Evolutionary conservation across 2,329 filamentous ascomycete species (phyloP).

Genomic region (Aspergillus hiratsukae): DNA sequence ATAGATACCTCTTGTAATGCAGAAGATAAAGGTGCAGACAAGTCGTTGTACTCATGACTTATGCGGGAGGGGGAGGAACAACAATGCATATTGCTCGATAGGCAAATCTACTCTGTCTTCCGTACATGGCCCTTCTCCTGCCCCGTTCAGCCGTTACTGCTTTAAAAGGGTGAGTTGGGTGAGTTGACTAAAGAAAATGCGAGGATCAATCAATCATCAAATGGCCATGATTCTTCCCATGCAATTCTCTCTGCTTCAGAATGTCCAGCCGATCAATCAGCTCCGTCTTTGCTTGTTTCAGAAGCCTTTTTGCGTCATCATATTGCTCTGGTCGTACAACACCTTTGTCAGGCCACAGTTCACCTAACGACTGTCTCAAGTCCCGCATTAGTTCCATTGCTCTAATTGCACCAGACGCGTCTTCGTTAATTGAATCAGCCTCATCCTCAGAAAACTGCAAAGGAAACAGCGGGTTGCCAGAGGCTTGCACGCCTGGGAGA

Average conservation of each 20-base stretch:
- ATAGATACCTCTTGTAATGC: no score
- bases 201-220: constrained; percentile 3
- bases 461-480: constrained; percentile 1
- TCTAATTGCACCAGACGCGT: constrained; percentile 7
- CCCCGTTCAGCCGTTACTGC: no score
- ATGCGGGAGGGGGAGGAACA: no score
- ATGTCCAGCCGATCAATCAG: constrained; percentile 8
- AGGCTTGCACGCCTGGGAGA: no score
- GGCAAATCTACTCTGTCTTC: no score
- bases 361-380: not conserved
- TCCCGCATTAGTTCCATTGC: constrained; percentile 7
- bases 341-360: not conserved
- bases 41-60: no score
- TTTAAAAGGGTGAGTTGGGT: no score
- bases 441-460: constrained; percentile 7
- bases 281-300: constrained; percentile 11
- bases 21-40: no score
- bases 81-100: no score
- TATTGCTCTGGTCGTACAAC: constrained; percentile 1
- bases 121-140: no score
- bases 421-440: constrained; percentile 4
- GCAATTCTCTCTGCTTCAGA: constrained; percentile 8
- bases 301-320: constrained; percentile 7
- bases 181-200: no score
- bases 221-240: constrained; percentile 31